Evolutionary conservation across 768 basidiomycete genomes (phyloP), one percentile per base, ranked within the genome.

Genomic region (Serendipita sp.): DNA sequence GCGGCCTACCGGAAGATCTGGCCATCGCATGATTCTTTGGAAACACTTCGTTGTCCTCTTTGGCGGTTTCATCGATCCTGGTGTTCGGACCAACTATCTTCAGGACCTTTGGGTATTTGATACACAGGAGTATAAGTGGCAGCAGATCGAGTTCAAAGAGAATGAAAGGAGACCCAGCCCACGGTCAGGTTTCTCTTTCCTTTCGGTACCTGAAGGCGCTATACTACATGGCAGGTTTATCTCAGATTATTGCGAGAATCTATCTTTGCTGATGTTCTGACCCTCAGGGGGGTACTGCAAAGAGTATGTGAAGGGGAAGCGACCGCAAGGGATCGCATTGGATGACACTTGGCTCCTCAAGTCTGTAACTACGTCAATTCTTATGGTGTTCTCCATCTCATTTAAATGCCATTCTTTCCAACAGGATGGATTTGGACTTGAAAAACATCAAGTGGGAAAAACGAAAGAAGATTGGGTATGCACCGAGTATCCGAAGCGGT

Each of bases 61-160:
- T 69, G 93, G 91, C 3, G 92, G 91, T 0, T 94, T 94, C 71
- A 86, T 89, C 65, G 90, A 94, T 69, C 86, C 88, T 1, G 91
- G 92, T 1, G 75, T 88, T 51, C 82, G 82, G 45, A 94, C 89
- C 3, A 81, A 84, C 43, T 93, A 92, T 70, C 74, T 90, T 20
- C 86, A 86, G 51, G 90, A 93, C 65, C 74, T 90, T 0, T 92
- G 90, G 90, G 60, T 88, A 11, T 92, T 92, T 64, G 88, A 91
- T 67, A 88, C 82, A 0, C 85, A 89, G 62, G 86, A 90, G 66
- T 92, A 90, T 69, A 85, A 81, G 60, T 95, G 93, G 92, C 78
- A 78, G 9, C 84, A 88, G 60, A 75, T 91, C 34, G 86, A 86
- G 65, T 81, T 88, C 62, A 81, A 76, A 63, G 84, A 83, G n/a